These are phyloP conservation scores for Selenicereus undatus DNA, from an alignment of 148 eudicot species.

Conservation along the genomic window DNA sequence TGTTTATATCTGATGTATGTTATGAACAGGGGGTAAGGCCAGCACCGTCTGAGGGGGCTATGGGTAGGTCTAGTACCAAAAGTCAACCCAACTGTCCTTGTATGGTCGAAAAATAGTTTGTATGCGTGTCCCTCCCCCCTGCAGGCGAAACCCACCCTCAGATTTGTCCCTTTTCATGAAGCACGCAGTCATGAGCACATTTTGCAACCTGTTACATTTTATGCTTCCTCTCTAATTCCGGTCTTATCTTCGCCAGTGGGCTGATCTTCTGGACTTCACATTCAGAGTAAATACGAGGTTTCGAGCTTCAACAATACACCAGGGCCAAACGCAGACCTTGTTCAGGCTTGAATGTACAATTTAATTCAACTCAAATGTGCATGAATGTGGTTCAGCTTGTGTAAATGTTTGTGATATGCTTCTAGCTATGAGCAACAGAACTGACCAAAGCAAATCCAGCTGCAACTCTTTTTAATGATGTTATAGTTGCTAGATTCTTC, in stretches of 20 bases:
- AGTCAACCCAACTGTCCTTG: no score
- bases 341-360: constrained; percentile 25
- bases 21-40: neutral
- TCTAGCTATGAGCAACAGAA: constrained; percentile 13
- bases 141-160: neutral
- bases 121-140: no score
- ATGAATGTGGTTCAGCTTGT: constrained; percentile 15
- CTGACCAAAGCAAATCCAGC: neutral
- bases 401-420: constrained; percentile 39
- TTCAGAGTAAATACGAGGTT: constrained; percentile 40
- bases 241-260: constrained; percentile 45
- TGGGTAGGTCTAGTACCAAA: neutral
- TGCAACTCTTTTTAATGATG: constrained; percentile 3
- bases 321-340: constrained; percentile 8
- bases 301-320: neutral
- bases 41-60: neutral
- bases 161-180: neutral
- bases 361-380: constrained; percentile 15
- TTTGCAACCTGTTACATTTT: neutral
- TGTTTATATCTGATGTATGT: neutral
- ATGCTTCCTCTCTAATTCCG: neutral
- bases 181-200: neutral
- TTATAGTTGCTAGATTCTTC: neutral
- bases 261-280: constrained; percentile 84
- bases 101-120: no score